A percentile compares a stretch with the other conserved stretches of the same genome.
These are phyloP conservation scores for Cutaneotrichosporon cavernicola DNA, from an alignment of 1,284 basidiomycete genomes.

Conservation along the genomic window DNA sequence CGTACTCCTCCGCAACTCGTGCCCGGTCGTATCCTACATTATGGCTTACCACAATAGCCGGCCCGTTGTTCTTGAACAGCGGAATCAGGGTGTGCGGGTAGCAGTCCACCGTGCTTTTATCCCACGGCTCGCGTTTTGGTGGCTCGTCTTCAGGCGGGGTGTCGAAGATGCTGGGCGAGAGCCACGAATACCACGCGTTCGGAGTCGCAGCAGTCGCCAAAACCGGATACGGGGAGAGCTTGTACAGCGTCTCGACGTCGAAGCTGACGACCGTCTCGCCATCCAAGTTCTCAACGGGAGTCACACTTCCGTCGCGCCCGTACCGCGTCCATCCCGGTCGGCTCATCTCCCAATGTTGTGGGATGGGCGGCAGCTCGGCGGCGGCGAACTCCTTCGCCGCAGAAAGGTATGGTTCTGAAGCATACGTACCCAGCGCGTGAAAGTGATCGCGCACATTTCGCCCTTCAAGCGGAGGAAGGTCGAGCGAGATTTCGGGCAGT, in stretches of 20 bases:
- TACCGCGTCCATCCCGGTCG: constrained; percentile 90
- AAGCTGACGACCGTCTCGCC: constrained; percentile 76
- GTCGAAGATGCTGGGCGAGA: constrained; percentile 86
- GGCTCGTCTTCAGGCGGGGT: constrained; percentile 30
- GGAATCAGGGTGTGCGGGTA: constrained; percentile 47
- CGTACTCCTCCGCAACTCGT: constrained; percentile 82
- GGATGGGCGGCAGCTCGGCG: constrained; percentile 60
- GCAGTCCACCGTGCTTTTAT: constrained; percentile 27
- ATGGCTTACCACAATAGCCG: constrained; percentile 82
- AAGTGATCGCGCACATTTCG: constrained; percentile 85
- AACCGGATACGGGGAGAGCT: constrained; percentile 74
- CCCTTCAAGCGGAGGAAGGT: constrained; percentile 81
- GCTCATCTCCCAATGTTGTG: constrained; percentile 69
- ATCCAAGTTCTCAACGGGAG: constrained; percentile 50
- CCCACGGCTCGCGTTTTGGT: constrained; percentile 28
- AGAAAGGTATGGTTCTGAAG: constrained; percentile 77
- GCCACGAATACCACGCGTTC: constrained; percentile 92
- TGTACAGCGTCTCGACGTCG: constrained; percentile 92
- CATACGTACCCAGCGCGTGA: constrained; percentile 68
- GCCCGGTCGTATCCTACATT: constrained; percentile 93
- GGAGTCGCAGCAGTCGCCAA: constrained; percentile 85
- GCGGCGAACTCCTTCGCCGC: constrained; percentile 68
- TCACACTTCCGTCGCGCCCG: constrained; percentile 37
- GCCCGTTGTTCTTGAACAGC: constrained; percentile 35
- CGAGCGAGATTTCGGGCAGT: constrained; percentile 73